Percentiles rank a stretch among this genome's conserved stretches.
phyloP scores from a whole-genome alignment of 192 early-diverging fungal genomes.

The Pilaira anomala region DNA sequence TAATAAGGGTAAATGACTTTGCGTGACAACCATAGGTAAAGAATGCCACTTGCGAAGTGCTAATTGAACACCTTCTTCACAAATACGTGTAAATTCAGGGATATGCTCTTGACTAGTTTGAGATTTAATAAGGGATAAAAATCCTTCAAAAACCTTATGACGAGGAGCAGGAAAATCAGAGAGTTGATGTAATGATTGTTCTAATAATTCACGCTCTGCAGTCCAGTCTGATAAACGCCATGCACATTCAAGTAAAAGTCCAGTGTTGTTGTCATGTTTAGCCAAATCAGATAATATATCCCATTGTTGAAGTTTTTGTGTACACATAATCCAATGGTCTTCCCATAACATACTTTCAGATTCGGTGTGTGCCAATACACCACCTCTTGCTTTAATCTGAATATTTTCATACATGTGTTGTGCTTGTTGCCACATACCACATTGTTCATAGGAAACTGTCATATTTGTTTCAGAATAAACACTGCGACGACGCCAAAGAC shows the following conservation, averaged over 20 bases:
- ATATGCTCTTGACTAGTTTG: slow-evolving; percentile 54
- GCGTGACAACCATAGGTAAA: slow-evolving; percentile 78
- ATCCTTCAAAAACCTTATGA: slow-evolving; percentile 85
- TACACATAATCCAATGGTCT: slow-evolving; percentile 90
- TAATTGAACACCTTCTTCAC: slow-evolving; percentile 83
- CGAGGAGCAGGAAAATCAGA: slow-evolving; percentile 64
- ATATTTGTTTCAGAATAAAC: slow-evolving; percentile 90
- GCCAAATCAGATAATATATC: slow-evolving; percentile 92
- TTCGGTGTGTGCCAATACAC: slow-evolving; percentile 84
- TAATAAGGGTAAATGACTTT: slow-evolving; percentile 82
- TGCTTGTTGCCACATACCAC: slow-evolving; percentile 88
- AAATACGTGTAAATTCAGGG: slow-evolving; percentile 72
- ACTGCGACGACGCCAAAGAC: slow-evolving; percentile 87
- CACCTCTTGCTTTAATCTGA: slow-evolving; percentile 84
- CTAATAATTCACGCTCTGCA: slow-evolving; percentile 71
- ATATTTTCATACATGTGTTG: slow-evolving; percentile 90
- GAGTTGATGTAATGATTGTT: slow-evolving; percentile 60
- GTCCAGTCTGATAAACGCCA: slow-evolving; percentile 96
- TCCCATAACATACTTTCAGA: slow-evolving; percentile 98
- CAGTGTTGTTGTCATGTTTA: slow-evolving; percentile 83
- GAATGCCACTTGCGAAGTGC: slow-evolving; percentile 86
- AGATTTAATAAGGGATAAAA: slow-evolving; percentile 70
- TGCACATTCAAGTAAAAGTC: slow-evolving; percentile 87
- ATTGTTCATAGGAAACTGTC: slow-evolving; percentile 92
- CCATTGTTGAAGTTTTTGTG: slow-evolving; percentile 95